Evolutionary conservation across 2,329 filamentous ascomycete genomes (phyloP).

Genomic region (Fusarium pseudocircinatum): DNA sequence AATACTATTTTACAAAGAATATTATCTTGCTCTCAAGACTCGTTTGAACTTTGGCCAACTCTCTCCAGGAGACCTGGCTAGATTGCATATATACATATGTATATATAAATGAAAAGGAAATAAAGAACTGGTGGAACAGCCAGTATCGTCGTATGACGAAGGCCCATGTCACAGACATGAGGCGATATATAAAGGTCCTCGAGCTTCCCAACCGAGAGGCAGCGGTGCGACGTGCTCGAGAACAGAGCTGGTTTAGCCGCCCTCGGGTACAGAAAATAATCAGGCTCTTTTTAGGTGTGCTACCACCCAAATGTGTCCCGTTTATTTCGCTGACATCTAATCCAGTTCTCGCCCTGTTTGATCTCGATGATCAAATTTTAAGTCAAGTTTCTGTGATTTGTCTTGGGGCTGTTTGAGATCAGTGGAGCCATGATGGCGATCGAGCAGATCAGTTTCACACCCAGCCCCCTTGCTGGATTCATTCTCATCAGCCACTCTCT

Average conservation of each 20-base stretch:
- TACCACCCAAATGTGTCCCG: not conserved
- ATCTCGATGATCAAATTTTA: not conserved
- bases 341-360: slow-evolving; percentile 4
- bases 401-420: slow-evolving; percentile 2
- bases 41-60: slow-evolving; percentile 1
- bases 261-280: not conserved
- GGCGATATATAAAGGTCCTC: slow-evolving; percentile 2
- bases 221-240: not conserved
- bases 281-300: not conserved
- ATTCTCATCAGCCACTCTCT: not conserved
- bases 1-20: slow-evolving; percentile 33
- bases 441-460: slow-evolving; percentile 20
- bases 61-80: slow-evolving; percentile 20
- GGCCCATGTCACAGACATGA: slow-evolving; percentile 30
- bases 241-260: not conserved
- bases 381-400: not conserved
- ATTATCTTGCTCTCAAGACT: slow-evolving; percentile 22
- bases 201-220: not conserved
- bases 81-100: not conserved
- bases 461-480: not conserved
- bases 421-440: slow-evolving; percentile 18
- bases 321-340: not conserved
- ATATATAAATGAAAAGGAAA: not conserved
- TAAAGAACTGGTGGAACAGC: slow-evolving; percentile 17
- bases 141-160: slow-evolving; percentile 34